Base-by-base conservation (phyloP, 2,329 filamentous ascomycete species). In the Xenoacremonium recifei region DNA sequence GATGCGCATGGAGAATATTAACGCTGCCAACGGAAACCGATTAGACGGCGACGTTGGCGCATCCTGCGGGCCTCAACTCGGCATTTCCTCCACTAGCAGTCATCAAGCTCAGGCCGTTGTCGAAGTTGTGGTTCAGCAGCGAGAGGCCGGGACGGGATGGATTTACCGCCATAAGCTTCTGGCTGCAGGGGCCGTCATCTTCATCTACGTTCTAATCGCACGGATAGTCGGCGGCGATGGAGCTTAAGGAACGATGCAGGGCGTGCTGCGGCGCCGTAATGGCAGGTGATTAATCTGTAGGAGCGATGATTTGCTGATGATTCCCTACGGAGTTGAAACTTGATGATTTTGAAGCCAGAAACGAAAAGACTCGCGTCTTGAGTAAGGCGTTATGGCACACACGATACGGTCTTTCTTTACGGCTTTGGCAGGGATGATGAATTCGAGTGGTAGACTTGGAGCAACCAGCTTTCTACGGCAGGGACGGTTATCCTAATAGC, bases 1-100 rank as follows among this genome's bases (percentile, higher is more conserved):
- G 89, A 95, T 99, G 76, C 82, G 82, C 61, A 82, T 89, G 60
- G 82, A 88, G 60, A 81, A 82, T 51, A 82, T 99, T 53, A 89
- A 99, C 64, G 70, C 79, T 5, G 71, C 72, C 9, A 96, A 89
- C 0, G 93, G 93, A 2, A 77, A 78, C 48, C 75, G 79, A 15
- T 44, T 62, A 27, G 66, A 66, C 17, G 59, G 54, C 25, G 71
- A 80, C n/a, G 75, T 75, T 3, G 73, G 80, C 21, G 62, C 67
- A 10, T 73, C 71, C 2, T 77, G 76, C 59, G 72, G 70, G 12
- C 76, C 69, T 38, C 75, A 75, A 60, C 71, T 77, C 38, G 69
- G 88, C 65, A 75, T 86, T 66, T 58, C 84, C 15, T 60, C 58
- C 64, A 68, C 83, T 68, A 68, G 84, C 67, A 64, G 87, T 64